Base-by-base conservation (phyloP, 2,329 filamentous ascomycete species). In the Colletotrichum orchidophilum region DNA sequence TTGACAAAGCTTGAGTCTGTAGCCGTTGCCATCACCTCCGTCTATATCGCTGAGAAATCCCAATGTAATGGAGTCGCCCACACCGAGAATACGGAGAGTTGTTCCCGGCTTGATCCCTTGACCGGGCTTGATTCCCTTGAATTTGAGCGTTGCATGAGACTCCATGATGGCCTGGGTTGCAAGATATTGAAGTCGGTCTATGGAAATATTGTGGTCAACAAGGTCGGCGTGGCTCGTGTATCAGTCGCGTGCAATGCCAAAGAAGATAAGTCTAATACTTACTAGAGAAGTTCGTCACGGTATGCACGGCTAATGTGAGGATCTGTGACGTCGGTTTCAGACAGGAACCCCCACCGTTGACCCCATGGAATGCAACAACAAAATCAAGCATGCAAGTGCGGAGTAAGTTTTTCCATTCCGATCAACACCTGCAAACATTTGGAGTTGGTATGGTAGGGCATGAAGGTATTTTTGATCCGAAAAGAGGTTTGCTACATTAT, bases 11-110 rank as follows among this genome's bases (percentile, higher is more conserved):
- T 75, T 73, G 8, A 77, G 73, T 13, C 80, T 75, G 69, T 81
- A 83, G 12, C 80, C 81, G 57, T 82, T 80, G 21, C 81, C 79
- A 21, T 82, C 78, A 26, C 80, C 81, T 5, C 75, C 68, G 35
- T 73, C 76, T 3, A 59, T 35, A 6, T 71, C 68, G 26, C 68
- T 68, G 11, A 71, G 59, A 7, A 59, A 71, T 0, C 81, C 81
- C 6, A 75, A 74, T 0, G 81, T 83, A 61, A 83, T 83, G 2
- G 81, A 83, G 61, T 83, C 81, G 5, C 81, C 81, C 1, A 79
- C 77, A n/a, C 79, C 76, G 11, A 83, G 77, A 26, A 82, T 79
- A 8, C 81, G 80, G 9, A 82, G 75, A 18, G 80, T 75, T 0
- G 75, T 77, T 7, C 77, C 77, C 0, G 73, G 66, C 57, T 76